phyloP scores from a whole-genome alignment of 1,284 basidiomycete genomes.

The Ustilago trichophora region DNA sequence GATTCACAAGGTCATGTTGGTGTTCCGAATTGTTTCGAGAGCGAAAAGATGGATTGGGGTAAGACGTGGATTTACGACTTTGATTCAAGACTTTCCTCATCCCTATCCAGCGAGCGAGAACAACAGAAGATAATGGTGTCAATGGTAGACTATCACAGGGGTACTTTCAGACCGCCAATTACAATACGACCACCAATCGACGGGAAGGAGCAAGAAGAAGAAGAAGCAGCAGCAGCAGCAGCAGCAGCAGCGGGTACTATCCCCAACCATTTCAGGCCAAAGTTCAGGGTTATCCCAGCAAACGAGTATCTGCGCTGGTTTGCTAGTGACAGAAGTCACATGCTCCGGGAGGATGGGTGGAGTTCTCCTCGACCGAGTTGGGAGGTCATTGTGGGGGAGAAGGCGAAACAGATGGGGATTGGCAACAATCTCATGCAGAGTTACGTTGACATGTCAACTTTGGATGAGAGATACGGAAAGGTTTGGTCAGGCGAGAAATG shows the following conservation, averaged over 20 bases:
- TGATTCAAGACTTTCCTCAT: conserved; percentile 27
- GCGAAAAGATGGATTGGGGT: neutral
- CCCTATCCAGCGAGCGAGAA: too few relatives aligned
- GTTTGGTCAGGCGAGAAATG: conserved; percentile 1
- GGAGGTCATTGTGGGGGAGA: conserved; percentile 10
- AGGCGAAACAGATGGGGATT: neutral
- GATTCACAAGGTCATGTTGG: too few relatives aligned
- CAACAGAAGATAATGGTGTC: neutral
- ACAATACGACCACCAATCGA: too few relatives aligned
- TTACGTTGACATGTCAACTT: conserved; percentile 17
- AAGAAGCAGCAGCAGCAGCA: too few relatives aligned
- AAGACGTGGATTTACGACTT: conserved; percentile 52
- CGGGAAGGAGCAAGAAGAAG: too few relatives aligned
- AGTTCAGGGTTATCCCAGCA: conserved; percentile 26
- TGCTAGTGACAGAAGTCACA: conserved; percentile 53
- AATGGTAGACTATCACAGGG: conserved; percentile 8
- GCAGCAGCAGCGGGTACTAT: too few relatives aligned
- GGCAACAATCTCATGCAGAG: conserved; percentile 31
- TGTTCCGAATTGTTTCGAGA: neutral
- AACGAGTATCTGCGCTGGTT: conserved; percentile 25
- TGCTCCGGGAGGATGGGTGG: conserved; percentile 19
- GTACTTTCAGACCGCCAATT: too few relatives aligned
- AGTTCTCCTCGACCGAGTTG: conserved; percentile 20
- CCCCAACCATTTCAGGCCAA: conserved; percentile 11
- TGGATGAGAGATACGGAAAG: conserved; percentile 1